Evolutionary conservation across 2,329 filamentous ascomycete genomes (phyloP).

Genomic region (Bretziella fagacearum): DNA sequence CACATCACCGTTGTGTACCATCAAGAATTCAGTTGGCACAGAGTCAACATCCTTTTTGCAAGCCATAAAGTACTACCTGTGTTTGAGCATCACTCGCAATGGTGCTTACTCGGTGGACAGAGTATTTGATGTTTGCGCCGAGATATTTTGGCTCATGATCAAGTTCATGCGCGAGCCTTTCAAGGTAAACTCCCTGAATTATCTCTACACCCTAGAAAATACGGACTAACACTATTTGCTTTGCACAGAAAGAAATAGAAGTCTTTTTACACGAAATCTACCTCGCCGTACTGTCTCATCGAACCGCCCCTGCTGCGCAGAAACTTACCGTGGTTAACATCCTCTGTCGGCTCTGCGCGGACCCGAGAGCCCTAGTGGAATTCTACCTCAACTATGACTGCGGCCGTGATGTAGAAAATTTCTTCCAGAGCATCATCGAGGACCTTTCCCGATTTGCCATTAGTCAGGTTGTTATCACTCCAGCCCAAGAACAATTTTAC

Average conservation of each 20-base stretch:
- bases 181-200: constrained; percentile 47
- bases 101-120: constrained; percentile 81
- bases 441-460: constrained; percentile 80
- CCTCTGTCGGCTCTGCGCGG: constrained; percentile 65
- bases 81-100: constrained; percentile 84
- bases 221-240: not conserved
- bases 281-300: constrained; percentile 73
- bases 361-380: constrained; percentile 80
- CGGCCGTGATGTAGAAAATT: constrained; percentile 87
- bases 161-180: constrained; percentile 85
- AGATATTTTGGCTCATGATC: constrained; percentile 96
- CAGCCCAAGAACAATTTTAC: constrained; percentile 68
- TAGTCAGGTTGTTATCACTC: constrained; percentile 55
- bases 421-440: constrained; percentile 90
- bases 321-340: constrained; percentile 85
- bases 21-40: constrained; percentile 76
- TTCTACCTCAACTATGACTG: constrained; percentile 98
- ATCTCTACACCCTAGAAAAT: too few relatives aligned
- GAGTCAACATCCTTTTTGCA: constrained; percentile 83
- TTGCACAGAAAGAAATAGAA: constrained; percentile 88
- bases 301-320: constrained; percentile 71
- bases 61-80: constrained; percentile 92
- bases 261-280: constrained; percentile 98
- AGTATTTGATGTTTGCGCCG: constrained; percentile 89
- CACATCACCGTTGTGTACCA: constrained; percentile 78